Percentiles rank a stretch among this genome's conserved stretches.
Evolutionary conservation across 139 green algal genomes (phyloP).

Genomic region (Raphidocelis subcapitata): DNA sequence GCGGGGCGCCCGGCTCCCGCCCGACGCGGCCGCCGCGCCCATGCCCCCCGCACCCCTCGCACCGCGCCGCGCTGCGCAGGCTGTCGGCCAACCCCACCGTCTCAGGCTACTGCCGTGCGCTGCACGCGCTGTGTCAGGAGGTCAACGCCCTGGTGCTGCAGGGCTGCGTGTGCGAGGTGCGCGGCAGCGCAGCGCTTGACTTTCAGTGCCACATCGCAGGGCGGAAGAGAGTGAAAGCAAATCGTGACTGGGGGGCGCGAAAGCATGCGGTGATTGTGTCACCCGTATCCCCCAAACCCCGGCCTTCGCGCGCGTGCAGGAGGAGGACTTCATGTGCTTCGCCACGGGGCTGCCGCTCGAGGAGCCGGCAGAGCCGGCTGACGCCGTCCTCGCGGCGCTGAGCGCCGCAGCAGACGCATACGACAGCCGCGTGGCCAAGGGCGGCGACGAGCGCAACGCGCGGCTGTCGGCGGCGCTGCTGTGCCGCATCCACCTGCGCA

Average conservation of each 20-base stretch:
- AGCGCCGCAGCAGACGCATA: constrained; percentile 27
- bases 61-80: constrained; percentile 27
- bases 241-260: too few relatives aligned
- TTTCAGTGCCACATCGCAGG: too few relatives aligned
- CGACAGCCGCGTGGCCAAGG: too few relatives aligned
- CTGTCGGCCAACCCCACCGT: constrained; percentile 42
- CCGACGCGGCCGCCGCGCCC: too few relatives aligned
- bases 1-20: too few relatives aligned
- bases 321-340: constrained; percentile 60
- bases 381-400: constrained; percentile 21
- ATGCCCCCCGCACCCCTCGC: neutral
- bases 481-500: constrained; percentile 46
- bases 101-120: constrained; percentile 58
- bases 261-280: too few relatives aligned
- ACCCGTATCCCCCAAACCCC: too few relatives aligned
- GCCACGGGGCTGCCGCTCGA: constrained; percentile 54
- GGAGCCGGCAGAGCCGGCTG: neutral
- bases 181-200: neutral
- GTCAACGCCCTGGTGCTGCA: constrained; percentile 59
- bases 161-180: constrained; percentile 72
- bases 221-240: too few relatives aligned
- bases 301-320: too few relatives aligned
- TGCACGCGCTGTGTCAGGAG: constrained; percentile 50
- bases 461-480: constrained; percentile 34
- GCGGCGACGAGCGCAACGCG: too few relatives aligned